Percentiles rank a stretch among this genome's conserved stretches.
Evolutionary conservation across 192 early-diverging fungal genomes (phyloP).

Genomic region (Spizellomyces sp.): DNA sequence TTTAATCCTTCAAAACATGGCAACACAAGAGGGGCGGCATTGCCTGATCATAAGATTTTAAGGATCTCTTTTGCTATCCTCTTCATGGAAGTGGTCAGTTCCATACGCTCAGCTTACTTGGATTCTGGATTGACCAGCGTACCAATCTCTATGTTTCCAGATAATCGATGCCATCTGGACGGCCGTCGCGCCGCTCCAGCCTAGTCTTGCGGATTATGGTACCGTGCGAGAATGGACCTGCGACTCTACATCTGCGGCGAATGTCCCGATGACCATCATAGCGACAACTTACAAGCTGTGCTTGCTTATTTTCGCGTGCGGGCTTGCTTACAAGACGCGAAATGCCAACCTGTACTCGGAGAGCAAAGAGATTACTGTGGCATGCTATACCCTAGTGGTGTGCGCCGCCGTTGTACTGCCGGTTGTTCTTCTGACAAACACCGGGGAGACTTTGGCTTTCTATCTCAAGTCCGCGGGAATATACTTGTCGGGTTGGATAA

Average conservation of each 20-base stretch:
- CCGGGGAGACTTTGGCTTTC: slow-evolving; percentile 2
- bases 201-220: not conserved
- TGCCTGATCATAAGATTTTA: slow-evolving; percentile 15
- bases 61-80: slow-evolving; percentile 4
- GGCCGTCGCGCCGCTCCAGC: slow-evolving; percentile 14
- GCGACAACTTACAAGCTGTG: slow-evolving; percentile 1
- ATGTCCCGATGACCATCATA: slow-evolving; percentile 8
- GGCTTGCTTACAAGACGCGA: slow-evolving; percentile 21
- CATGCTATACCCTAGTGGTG: slow-evolving; percentile 17
- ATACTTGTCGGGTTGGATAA: slow-evolving; percentile 10
- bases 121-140: not conserved
- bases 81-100: slow-evolving; percentile 15
- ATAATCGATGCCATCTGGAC: slow-evolving; percentile 24
- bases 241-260: slow-evolving; percentile 12
- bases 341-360: slow-evolving; percentile 19
- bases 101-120: not conserved
- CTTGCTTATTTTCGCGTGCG: slow-evolving; percentile 14
- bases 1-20: not conserved
- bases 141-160: not conserved
- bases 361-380: slow-evolving; percentile 20
- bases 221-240: slow-evolving; percentile 4
- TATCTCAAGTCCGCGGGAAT: slow-evolving; percentile 24
- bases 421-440: slow-evolving; percentile 19
- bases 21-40: slow-evolving; percentile 8
- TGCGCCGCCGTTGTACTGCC: slow-evolving; percentile 14